These are phyloP conservation scores for Pyronema omphalodes DNA, from an alignment of 495 filamentous ascomycete genomes.

Conservation along the genomic window DNA sequence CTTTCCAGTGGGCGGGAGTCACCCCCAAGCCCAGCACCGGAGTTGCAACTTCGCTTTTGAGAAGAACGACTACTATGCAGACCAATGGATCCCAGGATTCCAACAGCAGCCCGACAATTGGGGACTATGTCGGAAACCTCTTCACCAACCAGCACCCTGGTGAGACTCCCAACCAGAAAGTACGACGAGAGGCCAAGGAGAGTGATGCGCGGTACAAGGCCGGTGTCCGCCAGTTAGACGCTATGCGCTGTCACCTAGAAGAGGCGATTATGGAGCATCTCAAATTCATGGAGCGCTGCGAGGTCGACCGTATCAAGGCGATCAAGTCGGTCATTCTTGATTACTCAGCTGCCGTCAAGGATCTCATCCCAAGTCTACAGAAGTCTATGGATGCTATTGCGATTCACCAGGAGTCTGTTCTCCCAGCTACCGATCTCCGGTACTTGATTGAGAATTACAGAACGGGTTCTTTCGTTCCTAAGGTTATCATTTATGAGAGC, in stretches of 20 bases:
- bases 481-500: slow-evolving; percentile 89
- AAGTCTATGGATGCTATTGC: slow-evolving; percentile 96
- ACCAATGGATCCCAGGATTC: slow-evolving; percentile 25
- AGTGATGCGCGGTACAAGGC: slow-evolving; percentile 87
- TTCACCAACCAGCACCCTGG: slow-evolving; percentile 76
- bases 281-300: slow-evolving; percentile 93
- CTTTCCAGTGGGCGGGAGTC: slow-evolving; percentile 69
- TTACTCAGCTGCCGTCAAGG: slow-evolving; percentile 94
- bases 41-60: slow-evolving; percentile 39
- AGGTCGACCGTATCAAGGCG: slow-evolving; percentile 86
- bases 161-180: slow-evolving; percentile 69
- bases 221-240: slow-evolving; percentile 64
- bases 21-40: slow-evolving; percentile 57
- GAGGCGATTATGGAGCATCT: slow-evolving; percentile 84
- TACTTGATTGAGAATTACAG: slow-evolving; percentile 97
- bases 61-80: slow-evolving; percentile 18
- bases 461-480: slow-evolving; percentile 79
- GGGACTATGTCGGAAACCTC: slow-evolving; percentile 75
- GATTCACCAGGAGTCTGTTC: slow-evolving; percentile 95
- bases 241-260: slow-evolving; percentile 79
- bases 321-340: slow-evolving; percentile 96
- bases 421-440: slow-evolving; percentile 74
- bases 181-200: slow-evolving; percentile 77
- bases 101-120: slow-evolving; percentile 37
- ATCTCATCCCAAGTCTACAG: slow-evolving; percentile 90